Base-by-base conservation (phyloP, 352 stramenopile genomes). In the Globisporangium cylindrosporum region DNA sequence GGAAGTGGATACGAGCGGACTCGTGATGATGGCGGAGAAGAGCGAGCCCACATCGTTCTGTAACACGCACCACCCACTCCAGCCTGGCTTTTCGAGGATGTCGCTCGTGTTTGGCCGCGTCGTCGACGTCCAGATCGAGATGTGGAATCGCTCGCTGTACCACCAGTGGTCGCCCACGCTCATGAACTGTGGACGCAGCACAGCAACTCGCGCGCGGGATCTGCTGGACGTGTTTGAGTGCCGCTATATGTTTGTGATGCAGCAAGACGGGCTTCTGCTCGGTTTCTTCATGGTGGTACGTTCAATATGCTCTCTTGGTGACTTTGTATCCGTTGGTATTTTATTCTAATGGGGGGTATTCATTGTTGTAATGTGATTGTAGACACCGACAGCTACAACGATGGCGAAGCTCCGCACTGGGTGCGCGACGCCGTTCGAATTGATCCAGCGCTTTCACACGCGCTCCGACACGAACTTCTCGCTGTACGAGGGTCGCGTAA, bases 111-210 rank as follows among this genome's bases (percentile, higher is more conserved):
- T 93, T 66, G 69, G 81, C 15, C 80, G 85, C 25, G 66, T 78
- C 22, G 61, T 93, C 15, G 69, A 89, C 34, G 75, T 93, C 15
- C 77, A 81, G 34, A 87, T 93, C 34, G 68, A 76, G 29, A 49
- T 76, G n/a, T 93, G 85, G 85, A 93, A 93, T 61, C 72, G 76
- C 46, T 90, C 80, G 68, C 75, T 92, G 66, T 82, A 75, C 53
- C 67, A 75, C 22, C 78, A 90, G 38, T 85, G 74, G 68, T 29
- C 46, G 5, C 60, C 66, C 27, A 46, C 64, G 8, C 53, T 82
- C n/a, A 8, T 73, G 14, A 53, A 14, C 14, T 48, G 58, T 18
- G 67, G 64, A 12, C 56, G 58, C 2, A 51, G 43, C n/a, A 34
- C 58, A 4, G 64, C 68, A 12, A 73, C 78, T 55, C 64, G 72